Evolutionary conservation across 352 stramenopile species (phyloP).

Genomic region (Lagenidium giganteum): DNA sequence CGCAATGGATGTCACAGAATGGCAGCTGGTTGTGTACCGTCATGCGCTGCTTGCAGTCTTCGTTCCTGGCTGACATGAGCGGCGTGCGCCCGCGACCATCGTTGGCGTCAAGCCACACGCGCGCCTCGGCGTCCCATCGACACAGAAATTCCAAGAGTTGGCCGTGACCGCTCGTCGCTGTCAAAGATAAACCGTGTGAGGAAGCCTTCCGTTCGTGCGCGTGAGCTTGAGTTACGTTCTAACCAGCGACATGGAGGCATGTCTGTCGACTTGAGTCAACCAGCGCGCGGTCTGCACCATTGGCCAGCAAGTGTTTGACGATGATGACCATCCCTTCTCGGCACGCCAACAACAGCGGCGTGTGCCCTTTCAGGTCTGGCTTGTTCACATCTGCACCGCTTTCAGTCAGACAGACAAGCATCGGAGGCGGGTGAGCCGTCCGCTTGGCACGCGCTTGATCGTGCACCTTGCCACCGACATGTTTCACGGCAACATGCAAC

Average conservation of each 20-base stretch:
- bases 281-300: constrained; percentile 22
- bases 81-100: constrained; percentile 38
- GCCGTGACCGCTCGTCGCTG: too few species aligned
- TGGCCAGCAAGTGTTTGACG: constrained; percentile 20
- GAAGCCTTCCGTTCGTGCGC: too few species aligned
- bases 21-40: too few species aligned
- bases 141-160: constrained; percentile 29
- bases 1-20: too few species aligned
- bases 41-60: constrained; percentile 19
- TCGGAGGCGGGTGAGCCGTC: constrained; percentile 10
- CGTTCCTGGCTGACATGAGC: constrained; percentile 23
- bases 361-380: constrained; percentile 26
- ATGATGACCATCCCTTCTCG: constrained; percentile 19
- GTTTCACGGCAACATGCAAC: constrained; percentile 39
- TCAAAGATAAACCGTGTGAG: too few species aligned
- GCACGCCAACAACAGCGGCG: constrained; percentile 38
- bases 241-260: constrained; percentile 46
- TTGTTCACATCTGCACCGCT: constrained; percentile 29
- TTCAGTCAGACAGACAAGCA: constrained; percentile 23
- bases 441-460: too few species aligned
- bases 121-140: constrained; percentile 40
- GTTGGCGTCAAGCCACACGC: constrained; percentile 19
- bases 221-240: too few species aligned
- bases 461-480: too few species aligned
- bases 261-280: constrained; percentile 29